A percentile compares a stretch with the other conserved stretches of the same genome.
Evolutionary conservation across 1,284 basidiomycete genomes (phyloP).

Genomic region (Ustanciosporium gigantosporum): DNA sequence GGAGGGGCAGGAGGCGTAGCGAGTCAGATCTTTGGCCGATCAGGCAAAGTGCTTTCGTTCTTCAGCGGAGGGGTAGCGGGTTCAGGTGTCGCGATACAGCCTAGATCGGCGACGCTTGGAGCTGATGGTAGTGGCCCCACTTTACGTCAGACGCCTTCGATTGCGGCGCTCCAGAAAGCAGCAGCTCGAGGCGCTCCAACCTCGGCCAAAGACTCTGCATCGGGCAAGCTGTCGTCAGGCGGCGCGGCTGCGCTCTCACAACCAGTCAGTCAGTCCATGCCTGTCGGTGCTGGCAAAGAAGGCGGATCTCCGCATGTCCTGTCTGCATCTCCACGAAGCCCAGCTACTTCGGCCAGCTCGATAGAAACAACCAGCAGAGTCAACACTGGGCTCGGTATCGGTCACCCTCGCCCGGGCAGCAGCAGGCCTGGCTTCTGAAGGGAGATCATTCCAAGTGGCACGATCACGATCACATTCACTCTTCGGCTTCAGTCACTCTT

Average conservation of each 20-base stretch:
- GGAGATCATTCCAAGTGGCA: too few relatives aligned
- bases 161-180: constrained; percentile 29
- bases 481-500: too few relatives aligned
- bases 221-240: background rate
- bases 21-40: constrained; percentile 25
- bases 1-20: constrained; percentile 15
- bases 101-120: constrained; percentile 4
- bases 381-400: background rate
- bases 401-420: too few relatives aligned
- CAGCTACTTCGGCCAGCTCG: background rate
- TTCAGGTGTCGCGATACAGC: constrained; percentile 18
- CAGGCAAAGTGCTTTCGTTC: constrained; percentile 35
- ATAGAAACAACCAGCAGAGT: background rate
- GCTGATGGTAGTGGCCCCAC: constrained; percentile 1
- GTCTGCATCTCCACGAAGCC: background rate
- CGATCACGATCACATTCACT: too few relatives aligned
- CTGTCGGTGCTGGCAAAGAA: background rate
- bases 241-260: background rate
- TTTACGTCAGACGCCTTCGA: constrained; percentile 24
- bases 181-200: constrained; percentile 16
- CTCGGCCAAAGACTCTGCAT: background rate
- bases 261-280: background rate
- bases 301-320: background rate
- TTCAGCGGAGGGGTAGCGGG: constrained; percentile 26
- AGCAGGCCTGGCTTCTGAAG: too few relatives aligned